A percentile compares a stretch with the other conserved stretches of the same genome.
Conservation (phyloP, 441 rosid genomes). For the Monsonia emarginata region DNA sequence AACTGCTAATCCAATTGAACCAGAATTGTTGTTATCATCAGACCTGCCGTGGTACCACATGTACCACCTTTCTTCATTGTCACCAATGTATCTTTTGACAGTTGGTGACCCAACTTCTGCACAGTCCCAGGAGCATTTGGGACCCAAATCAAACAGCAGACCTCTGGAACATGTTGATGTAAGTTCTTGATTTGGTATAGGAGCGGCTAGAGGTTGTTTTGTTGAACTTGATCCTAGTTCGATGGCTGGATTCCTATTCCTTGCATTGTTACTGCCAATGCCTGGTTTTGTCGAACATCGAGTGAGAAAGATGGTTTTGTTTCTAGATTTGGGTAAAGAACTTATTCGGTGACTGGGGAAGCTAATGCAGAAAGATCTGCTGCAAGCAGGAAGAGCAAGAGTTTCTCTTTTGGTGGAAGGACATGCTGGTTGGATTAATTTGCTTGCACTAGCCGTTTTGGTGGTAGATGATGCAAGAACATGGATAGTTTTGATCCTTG, state of each 20-base stretch:
- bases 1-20: constrained; percentile 22
- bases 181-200: constrained; percentile 13
- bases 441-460: constrained; percentile 1
- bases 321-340: background rate
- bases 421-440: constrained; percentile 10
- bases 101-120: constrained; percentile 25
- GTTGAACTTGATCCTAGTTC: constrained; percentile 9
- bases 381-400: background rate
- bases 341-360: background rate
- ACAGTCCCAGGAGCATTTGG: constrained; percentile 21
- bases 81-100: constrained; percentile 26
- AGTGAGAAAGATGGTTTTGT: background rate
- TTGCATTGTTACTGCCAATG: constrained; percentile 20
- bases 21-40: constrained; percentile 3
- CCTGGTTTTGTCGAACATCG: constrained; percentile 21
- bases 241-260: constrained; percentile 14
- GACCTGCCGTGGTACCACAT: constrained; percentile 31
- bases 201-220: background rate
- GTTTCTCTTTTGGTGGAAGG: constrained; percentile 10
- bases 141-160: constrained; percentile 23
- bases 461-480: constrained; percentile 4
- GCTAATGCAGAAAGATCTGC: constrained; percentile 5
- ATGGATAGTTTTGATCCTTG: constrained; percentile 4
- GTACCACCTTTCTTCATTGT: constrained; percentile 29
- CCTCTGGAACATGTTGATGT: constrained; percentile 17